Conservation (phyloP, 495 filamentous ascomycete genomes). For the Collariella sp. region DNA sequence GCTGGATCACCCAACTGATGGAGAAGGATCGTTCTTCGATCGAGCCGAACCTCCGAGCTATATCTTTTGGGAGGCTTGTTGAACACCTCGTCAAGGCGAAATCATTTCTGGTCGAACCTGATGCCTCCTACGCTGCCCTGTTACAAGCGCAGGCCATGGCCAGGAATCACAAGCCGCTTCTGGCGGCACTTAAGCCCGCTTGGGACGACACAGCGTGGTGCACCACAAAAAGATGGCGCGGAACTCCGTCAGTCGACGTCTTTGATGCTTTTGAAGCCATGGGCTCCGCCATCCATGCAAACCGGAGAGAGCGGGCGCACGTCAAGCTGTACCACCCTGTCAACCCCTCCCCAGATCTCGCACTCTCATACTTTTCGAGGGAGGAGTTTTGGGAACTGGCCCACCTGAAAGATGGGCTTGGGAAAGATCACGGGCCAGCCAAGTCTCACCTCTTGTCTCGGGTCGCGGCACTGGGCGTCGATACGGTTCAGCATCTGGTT, state of each 20-base stretch:
- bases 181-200: constrained; percentile 3
- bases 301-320: constrained; percentile 30
- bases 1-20: constrained; percentile 34
- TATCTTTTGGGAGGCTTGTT: constrained; percentile 14
- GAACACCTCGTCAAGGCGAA: constrained; percentile 23
- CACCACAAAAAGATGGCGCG: constrained; percentile 27
- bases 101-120: constrained; percentile 18
- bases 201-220: constrained; percentile 29
- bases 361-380: constrained; percentile 24
- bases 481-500: constrained; percentile 22
- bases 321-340: constrained; percentile 37
- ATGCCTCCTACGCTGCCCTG: constrained; percentile 30
- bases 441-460: too few relatives aligned
- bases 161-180: constrained; percentile 1
- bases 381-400: constrained; percentile 1
- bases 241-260: constrained; percentile 23
- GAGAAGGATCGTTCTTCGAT: constrained; percentile 3
- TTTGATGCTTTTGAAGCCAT: constrained; percentile 37
- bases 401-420: too few relatives aligned
- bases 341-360: constrained; percentile 27
- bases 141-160: constrained; percentile 25
- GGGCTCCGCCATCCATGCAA: constrained; percentile 6
- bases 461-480: constrained; percentile 17
- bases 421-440: too few relatives aligned
- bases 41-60: neutral